These are phyloP conservation scores for Cyberlindnera xishuangbannaensis DNA, from an alignment of 805 yeast species.

Conservation along the genomic window DNA sequence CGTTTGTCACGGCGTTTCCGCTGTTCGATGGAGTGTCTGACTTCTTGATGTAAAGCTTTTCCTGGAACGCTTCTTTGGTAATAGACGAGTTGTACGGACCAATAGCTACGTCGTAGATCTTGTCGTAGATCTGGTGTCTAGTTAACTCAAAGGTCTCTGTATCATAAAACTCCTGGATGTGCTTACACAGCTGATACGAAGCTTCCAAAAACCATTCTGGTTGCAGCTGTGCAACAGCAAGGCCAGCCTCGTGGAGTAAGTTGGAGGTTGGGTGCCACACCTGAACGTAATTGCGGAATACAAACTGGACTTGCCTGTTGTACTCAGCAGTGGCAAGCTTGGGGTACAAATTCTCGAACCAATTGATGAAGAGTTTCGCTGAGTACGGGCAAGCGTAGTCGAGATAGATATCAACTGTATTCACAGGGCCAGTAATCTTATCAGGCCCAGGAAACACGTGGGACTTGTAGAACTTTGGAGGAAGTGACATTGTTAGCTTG, in stretches of 20 bases:
- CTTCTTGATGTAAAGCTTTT: conserved; percentile 23
- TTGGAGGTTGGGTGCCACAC: conserved; percentile 86
- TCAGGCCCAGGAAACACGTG: conserved; percentile 18
- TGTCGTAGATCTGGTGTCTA: conserved; percentile 49
- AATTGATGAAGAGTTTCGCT: conserved; percentile 28
- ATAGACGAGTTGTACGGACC: conserved; percentile 31
- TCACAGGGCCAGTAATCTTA: conserved; percentile 11
- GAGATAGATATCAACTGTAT: conserved; percentile 56
- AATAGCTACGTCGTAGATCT: conserved; percentile 46
- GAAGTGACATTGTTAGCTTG: conserved; percentile 26
- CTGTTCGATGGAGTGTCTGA: conserved; percentile 32
- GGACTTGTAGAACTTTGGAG: conserved; percentile 23
- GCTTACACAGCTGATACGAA: conserved; percentile 49
- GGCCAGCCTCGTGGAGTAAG: conserved; percentile 60
- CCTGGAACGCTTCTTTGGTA: conserved; percentile 27
- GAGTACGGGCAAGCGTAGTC: conserved; percentile 45
- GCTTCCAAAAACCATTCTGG: conserved; percentile 54
- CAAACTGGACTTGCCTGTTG: conserved; percentile 50
- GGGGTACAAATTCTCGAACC: neutral
- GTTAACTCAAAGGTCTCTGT: conserved; percentile 46
- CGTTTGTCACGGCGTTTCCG: conserved; percentile 56
- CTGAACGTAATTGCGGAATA: conserved; percentile 71
- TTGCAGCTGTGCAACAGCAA: conserved; percentile 57
- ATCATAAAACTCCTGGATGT: conserved; percentile 55
- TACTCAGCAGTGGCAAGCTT: conserved; percentile 30